Evolutionary conservation across 768 basidiomycete genomes (phyloP).

Genomic region (Tulasnella sp.): DNA sequence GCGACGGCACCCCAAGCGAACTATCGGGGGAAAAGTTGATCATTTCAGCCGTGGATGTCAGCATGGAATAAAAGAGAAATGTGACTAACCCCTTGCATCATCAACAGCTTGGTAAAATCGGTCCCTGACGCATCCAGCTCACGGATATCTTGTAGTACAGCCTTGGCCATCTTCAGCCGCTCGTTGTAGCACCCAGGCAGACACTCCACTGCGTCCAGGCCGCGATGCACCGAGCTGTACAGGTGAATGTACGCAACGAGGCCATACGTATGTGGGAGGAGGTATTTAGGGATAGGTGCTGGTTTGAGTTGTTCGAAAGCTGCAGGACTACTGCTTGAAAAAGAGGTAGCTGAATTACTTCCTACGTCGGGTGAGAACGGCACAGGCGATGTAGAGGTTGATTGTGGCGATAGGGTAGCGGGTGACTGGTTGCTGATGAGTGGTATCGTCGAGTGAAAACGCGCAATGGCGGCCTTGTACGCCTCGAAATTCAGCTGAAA

Average conservation of each 20-base stretch:
- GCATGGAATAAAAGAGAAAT: neutral
- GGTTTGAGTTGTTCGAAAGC: neutral
- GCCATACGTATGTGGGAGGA: slow-evolving; percentile 11
- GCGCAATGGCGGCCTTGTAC: too few relatives aligned
- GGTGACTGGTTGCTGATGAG: too few relatives aligned
- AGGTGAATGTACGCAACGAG: slow-evolving; percentile 10
- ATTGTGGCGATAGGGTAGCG: too few relatives aligned
- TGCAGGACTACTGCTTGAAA: too few relatives aligned
- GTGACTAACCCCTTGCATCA: slow-evolving; percentile 13
- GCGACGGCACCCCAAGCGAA: slow-evolving; percentile 15
- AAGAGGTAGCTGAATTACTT: too few relatives aligned
- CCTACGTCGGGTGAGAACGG: too few relatives aligned
- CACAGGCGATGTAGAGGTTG: too few relatives aligned
- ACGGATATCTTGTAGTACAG: slow-evolving; percentile 6
- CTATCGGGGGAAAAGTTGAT: neutral
- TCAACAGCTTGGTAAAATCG: slow-evolving; percentile 7
- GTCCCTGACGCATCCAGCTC: neutral
- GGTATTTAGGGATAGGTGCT: neutral
- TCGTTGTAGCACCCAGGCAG: slow-evolving; percentile 1
- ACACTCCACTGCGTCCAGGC: neutral
- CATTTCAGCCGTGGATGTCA: neutral
- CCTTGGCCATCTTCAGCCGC: slow-evolving; percentile 3
- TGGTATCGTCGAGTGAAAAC: too few relatives aligned
- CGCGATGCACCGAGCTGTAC: slow-evolving; percentile 8
- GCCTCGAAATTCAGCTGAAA: too few relatives aligned